Conservation (phyloP, 768 basidiomycete genomes). For the Xerocomellus chrysenteron region DNA sequence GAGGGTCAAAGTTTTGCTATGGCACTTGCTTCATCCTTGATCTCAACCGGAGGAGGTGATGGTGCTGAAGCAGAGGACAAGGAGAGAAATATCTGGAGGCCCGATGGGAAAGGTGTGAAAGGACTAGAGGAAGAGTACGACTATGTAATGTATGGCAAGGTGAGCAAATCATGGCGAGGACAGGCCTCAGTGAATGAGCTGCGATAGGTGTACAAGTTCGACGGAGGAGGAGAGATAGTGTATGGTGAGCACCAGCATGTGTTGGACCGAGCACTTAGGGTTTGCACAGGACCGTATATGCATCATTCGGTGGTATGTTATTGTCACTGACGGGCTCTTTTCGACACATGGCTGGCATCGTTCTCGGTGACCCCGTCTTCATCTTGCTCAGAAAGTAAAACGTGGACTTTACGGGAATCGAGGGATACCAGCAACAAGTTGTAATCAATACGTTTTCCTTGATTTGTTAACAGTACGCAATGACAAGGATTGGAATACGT, state of each 20-base stretch:
- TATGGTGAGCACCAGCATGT: constrained; percentile 31
- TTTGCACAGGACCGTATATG: constrained; percentile 79
- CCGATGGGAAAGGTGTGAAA: constrained; percentile 75
- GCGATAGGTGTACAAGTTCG: constrained; percentile 91
- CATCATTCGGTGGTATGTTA: constrained; percentile 93
- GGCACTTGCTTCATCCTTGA: constrained; percentile 80
- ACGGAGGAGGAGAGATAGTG: constrained; percentile 86
- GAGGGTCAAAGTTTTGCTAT: constrained; percentile 74
- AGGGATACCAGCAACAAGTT: neutral
- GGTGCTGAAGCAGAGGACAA: constrained; percentile 61
- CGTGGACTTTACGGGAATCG: neutral
- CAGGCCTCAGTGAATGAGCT: constrained; percentile 8
- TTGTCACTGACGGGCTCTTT: constrained; percentile 90
- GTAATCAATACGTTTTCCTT: too few species aligned
- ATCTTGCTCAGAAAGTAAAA: constrained; percentile 77
- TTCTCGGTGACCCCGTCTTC: constrained; percentile 91
- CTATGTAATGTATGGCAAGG: constrained; percentile 99
- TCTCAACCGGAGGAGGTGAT: constrained; percentile 53
- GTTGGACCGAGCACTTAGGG: neutral
- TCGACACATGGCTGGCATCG: constrained; percentile 75
- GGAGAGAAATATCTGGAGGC: constrained; percentile 79
- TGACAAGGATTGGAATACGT: neutral
- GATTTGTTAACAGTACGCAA: neutral
- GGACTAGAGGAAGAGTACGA: constrained; percentile 95
- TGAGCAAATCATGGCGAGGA: constrained; percentile 28